Evolutionary conservation across 1,284 basidiomycete species (phyloP), one percentile per base, ranked within the genome.

Genomic region (Fomitopsis palustris): DNA sequence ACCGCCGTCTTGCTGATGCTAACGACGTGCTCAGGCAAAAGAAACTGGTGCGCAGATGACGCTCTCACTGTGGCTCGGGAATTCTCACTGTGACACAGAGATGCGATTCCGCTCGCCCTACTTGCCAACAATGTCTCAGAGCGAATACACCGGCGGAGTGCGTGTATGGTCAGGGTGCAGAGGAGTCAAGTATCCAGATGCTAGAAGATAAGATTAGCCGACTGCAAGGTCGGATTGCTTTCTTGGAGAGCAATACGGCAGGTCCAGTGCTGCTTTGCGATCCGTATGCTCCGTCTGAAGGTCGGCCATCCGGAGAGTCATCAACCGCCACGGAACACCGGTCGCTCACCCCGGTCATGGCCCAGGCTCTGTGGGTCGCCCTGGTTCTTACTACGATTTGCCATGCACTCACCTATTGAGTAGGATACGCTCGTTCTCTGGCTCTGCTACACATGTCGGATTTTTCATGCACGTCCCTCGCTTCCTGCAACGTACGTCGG

Each of bases 391-490:
- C 9, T 19, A 14, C 17, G 29, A 1, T 6, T 17, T 35, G 19
- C 1, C 4, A 9, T 29, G n/a, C 16, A 42, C 45, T 39, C 4
- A 31, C 27, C 17, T 21, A 25, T 9, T 1, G 3, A 17, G 2
- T 62, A 27, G 62, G 79, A 74, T 37, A 60, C 75, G 23, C 64
- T 71, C 35, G 61, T 78, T 80, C 65, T 62, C 75, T 33, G 65
- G 67, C 4, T 71, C 78, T 47, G 67, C 72, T 9, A 70, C 70
- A 19, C 71, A 77, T 37, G 68, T 77, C 41, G 77, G 77, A 6
- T 76, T 78, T 59, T 79, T 80, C 65, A 64, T 80, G 27, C 69
- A 77, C 55, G 57, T 68, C 17, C 55, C 70, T 7, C 70, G 73
- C 17, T 76, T 78, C 61, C 54, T 71, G 41, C 16, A 54, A 43